Conservation (phyloP, 176 grass and related monocot genomes). For the Cenchrus fungigraminus region DNA sequence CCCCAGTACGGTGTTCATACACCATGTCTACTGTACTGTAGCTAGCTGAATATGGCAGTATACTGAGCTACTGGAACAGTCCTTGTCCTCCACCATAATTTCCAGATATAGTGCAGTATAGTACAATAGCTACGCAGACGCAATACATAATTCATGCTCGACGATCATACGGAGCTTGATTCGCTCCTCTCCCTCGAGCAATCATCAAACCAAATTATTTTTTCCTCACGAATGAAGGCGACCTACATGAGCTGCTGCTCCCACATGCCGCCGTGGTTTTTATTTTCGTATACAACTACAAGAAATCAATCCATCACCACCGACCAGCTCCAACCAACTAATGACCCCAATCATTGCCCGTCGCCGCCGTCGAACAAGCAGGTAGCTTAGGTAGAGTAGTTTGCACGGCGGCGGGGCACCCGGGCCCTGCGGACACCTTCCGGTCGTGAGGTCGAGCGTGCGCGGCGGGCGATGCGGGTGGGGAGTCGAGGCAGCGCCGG, state of each 20-base stretch:
- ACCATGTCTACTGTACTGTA: too few species aligned
- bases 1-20: too few species aligned
- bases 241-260: not conserved
- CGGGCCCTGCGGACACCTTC: slow-evolving; percentile 45
- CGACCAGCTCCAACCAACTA: not conserved
- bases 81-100: not conserved
- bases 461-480: slow-evolving; percentile 43
- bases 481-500: slow-evolving; percentile 68
- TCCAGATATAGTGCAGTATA: not conserved
- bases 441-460: slow-evolving; percentile 16
- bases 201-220: slow-evolving; percentile 47
- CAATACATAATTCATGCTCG: slow-evolving; percentile 43
- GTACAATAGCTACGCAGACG: not conserved
- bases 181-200: too few species aligned
- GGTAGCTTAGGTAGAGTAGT: too few species aligned
- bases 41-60: too few species aligned
- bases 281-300: too few species aligned
- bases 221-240: slow-evolving; percentile 10
- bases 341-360: slow-evolving; percentile 27
- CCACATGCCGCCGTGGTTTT: not conserved
- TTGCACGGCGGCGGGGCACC: not conserved
- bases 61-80: too few species aligned
- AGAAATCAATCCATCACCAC: not conserved
- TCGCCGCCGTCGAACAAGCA: not conserved
- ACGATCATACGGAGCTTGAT: slow-evolving; percentile 44